Percentiles rank a stretch among this genome's conserved stretches.
Evolutionary conservation across 108 stramenopile species (phyloP).

Genomic region (Epipyxis sp.): DNA sequence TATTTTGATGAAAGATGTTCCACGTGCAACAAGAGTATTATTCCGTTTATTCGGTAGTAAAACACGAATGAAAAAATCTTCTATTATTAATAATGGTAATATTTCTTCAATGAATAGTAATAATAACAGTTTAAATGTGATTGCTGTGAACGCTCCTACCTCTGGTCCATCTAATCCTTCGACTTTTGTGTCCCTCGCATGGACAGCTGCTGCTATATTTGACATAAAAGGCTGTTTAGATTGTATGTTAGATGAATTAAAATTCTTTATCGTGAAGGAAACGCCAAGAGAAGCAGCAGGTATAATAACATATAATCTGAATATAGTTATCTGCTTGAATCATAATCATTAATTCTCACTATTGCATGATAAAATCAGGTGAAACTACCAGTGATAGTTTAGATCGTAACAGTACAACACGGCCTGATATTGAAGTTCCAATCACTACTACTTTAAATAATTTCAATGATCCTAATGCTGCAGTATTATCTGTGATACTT

Average conservation of each 20-base stretch:
- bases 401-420: too few relatives aligned
- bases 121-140: background rate
- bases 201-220: slow-evolving; percentile 11
- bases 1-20: slow-evolving; percentile 35
- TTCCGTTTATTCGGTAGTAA: background rate
- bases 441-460: slow-evolving; percentile 24
- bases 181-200: too few relatives aligned
- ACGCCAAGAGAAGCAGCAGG: too few relatives aligned
- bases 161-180: background rate
- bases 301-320: too few relatives aligned
- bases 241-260: background rate
- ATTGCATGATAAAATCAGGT: too few relatives aligned
- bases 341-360: too few relatives aligned
- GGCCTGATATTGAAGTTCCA: slow-evolving; percentile 28
- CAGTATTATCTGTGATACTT: background rate
- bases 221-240: slow-evolving; percentile 30
- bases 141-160: background rate
- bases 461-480: background rate
- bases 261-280: slow-evolving; percentile 1
- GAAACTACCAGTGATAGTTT: too few relatives aligned
- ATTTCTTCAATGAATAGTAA: too few relatives aligned
- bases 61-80: background rate
- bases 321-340: too few relatives aligned
- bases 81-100: too few relatives aligned
- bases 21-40: slow-evolving; percentile 34